These are phyloP conservation scores for Jimgerdemannia flammicorona DNA, from an alignment of 192 early-diverging fungal species.

Conservation along the genomic window DNA sequence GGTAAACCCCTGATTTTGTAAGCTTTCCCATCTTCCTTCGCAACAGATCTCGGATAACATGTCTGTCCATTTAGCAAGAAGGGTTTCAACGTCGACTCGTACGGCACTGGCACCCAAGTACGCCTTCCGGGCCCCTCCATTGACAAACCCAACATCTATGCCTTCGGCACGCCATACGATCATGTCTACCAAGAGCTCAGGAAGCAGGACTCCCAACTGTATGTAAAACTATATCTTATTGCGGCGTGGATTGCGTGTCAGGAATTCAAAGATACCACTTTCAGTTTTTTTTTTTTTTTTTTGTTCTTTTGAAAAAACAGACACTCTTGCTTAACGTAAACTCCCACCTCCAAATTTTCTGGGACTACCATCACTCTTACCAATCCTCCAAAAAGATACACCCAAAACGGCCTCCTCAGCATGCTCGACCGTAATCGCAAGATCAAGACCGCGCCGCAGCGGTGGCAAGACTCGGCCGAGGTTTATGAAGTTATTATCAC, in stretches of 20 bases:
- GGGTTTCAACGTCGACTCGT: slow-evolving; percentile 83
- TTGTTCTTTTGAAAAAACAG: too few species aligned
- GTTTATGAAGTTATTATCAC: slow-evolving; percentile 92
- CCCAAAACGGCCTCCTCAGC: slow-evolving; percentile 77
- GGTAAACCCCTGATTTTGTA: slow-evolving; percentile 26
- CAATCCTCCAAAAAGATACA: slow-evolving; percentile 52
- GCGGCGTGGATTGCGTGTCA: not conserved
- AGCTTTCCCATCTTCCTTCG: not conserved
- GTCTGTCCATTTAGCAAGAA: slow-evolving; percentile 38
- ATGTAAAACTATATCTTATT: slow-evolving; percentile 13
- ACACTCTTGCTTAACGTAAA: too few species aligned
- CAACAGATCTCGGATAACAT: not conserved
- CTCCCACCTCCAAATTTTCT: too few species aligned
- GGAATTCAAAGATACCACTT: not conserved
- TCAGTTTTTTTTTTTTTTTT: too few species aligned
- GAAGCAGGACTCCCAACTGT: slow-evolving; percentile 63
- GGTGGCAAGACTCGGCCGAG: slow-evolving; percentile 72
- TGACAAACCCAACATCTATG: slow-evolving; percentile 87
- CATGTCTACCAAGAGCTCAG: slow-evolving; percentile 82
- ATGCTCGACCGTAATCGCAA: slow-evolving; percentile 96
- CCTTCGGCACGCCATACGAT: slow-evolving; percentile 91
- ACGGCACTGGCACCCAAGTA: slow-evolving; percentile 88
- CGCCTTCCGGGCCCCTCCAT: slow-evolving; percentile 84
- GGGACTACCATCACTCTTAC: too few species aligned
- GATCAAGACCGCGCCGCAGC: slow-evolving; percentile 87